phyloP scores from a whole-genome alignment of 306 rosid genomes.

The Fragaria vesca region DNA sequence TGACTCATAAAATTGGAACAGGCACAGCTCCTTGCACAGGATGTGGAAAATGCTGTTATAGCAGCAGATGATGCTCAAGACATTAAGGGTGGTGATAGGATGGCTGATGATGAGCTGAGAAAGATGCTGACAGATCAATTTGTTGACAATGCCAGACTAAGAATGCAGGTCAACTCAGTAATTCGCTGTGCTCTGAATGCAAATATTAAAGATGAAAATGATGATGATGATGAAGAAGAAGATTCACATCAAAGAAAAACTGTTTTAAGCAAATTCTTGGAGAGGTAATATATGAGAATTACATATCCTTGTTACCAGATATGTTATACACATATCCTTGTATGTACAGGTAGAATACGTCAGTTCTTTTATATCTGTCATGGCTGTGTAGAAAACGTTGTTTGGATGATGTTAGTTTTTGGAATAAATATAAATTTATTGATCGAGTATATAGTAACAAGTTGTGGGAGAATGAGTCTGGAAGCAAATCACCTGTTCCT shows the following conservation, averaged over 20 bases:
- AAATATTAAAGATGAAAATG: constrained; percentile 38
- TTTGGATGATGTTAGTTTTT: background rate
- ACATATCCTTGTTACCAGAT: background rate
- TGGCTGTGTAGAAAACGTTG: background rate
- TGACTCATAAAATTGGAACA: constrained; percentile 37
- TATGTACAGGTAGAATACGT: background rate
- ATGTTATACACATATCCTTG: background rate
- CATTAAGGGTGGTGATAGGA: constrained; percentile 25
- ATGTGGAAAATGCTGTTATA: constrained; percentile 47
- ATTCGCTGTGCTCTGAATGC: constrained; percentile 66
- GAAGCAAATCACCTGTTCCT: too few species aligned
- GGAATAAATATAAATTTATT: background rate
- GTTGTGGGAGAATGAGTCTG: too few species aligned
- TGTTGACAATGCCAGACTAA: constrained; percentile 78
- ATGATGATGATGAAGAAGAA: constrained; percentile 32
- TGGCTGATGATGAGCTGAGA: constrained; percentile 54
- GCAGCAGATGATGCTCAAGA: constrained; percentile 34
- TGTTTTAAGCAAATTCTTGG: constrained; percentile 66
- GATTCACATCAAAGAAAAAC: constrained; percentile 51
- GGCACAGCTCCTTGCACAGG: constrained; percentile 92
- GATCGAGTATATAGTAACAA: too few species aligned
- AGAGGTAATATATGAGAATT: constrained; percentile 36
- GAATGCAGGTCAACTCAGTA: constrained; percentile 77
- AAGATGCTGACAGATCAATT: constrained; percentile 63
- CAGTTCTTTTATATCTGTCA: background rate